Evolutionary conservation across 306 rosid genomes (phyloP), one percentile per base, ranked within the genome.

Genomic region (Cucurbita argyrosperma): DNA sequence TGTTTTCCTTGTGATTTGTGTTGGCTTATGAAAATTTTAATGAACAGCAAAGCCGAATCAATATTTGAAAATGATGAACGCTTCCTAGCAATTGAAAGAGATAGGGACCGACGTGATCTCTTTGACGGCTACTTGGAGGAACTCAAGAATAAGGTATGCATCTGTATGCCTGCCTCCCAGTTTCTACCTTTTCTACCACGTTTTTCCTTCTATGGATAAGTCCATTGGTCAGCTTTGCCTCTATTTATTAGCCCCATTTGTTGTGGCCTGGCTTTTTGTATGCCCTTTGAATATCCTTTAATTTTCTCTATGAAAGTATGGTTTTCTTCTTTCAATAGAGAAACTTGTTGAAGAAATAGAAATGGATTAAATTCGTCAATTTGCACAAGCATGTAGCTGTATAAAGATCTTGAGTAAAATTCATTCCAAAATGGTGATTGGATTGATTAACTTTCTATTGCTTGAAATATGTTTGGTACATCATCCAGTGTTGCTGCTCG

Each of bases 21-120:
- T 30, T 37, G 18, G 10, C 13, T 51, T 3, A n/a, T 37, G 37
- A 26, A 35, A 50, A 74, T 13, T 72, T 52, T 39, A 78, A 80
- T 58, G 59, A 76, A 52, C 92, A 92, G 98, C 80, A 92, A 92
- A 90, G 90, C 83, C 64, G 87, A 79, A 74, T 57, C 86, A 15
- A 74, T 88, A 43, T 92, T 90, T 84, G 98, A 90, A 76, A 82
- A 86, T 75, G 96, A 92, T 84, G 96, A 86, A 58, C 91, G 98
- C 15, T 92, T 87, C 81, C 89, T 82, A 81, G 96, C 96, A 55
- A 83, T 92, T 60, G 98, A 92, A 59, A 89, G 96, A 76, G 96
- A 90, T 55, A 84, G 96, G 82, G 96, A 92, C 64, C 90, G 98
- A 51, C 85, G 84, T 79, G 98, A 92, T 67, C 74, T 92, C 76